Evolutionary conservation across 805 yeast species (phyloP).

Genomic region (Dipodascus geniculatus): DNA sequence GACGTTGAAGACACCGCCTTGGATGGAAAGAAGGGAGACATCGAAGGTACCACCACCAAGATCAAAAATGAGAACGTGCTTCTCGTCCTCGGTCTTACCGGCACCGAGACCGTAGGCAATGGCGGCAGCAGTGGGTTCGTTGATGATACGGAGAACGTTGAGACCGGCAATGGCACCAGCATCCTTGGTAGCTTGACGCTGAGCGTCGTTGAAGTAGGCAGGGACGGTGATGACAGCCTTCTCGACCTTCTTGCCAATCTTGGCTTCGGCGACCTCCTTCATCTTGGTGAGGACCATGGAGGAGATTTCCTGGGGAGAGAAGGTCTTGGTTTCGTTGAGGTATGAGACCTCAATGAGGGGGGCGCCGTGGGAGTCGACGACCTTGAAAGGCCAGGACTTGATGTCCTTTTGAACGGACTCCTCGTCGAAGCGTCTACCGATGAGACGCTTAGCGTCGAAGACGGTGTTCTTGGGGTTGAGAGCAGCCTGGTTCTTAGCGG

Average conservation of each 20-base stretch:
- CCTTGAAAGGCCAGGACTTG: slow-evolving; percentile 88
- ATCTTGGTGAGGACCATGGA: slow-evolving; percentile 85
- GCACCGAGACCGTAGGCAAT: slow-evolving; percentile 85
- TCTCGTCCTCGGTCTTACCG: slow-evolving; percentile 69
- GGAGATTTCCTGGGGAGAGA: slow-evolving; percentile 91
- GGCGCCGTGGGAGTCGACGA: slow-evolving; percentile 59
- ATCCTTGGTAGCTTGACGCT: slow-evolving; percentile 84
- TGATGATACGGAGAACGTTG: slow-evolving; percentile 73
- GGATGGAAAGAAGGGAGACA: slow-evolving; percentile 83
- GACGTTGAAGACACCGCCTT: slow-evolving; percentile 94
- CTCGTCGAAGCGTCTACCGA: slow-evolving; percentile 82
- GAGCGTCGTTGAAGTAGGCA: slow-evolving; percentile 81
- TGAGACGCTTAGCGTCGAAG: slow-evolving; percentile 79
- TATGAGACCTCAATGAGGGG: slow-evolving; percentile 74
- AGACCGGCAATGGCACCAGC: slow-evolving; percentile 82
- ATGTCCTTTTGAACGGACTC: slow-evolving; percentile 78
- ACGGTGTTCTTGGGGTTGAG: slow-evolving; percentile 87
- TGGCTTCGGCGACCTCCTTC: slow-evolving; percentile 80
- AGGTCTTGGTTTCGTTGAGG: slow-evolving; percentile 74
- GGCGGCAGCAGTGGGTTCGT: slow-evolving; percentile 94
- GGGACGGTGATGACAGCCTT: slow-evolving; percentile 84
- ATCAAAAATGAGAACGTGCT: slow-evolving; percentile 84
- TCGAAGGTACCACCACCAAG: slow-evolving; percentile 98
- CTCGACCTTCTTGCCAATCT: slow-evolving; percentile 65
- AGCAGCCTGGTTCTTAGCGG: slow-evolving; percentile 96